Evolutionary conservation across 805 yeast genomes (phyloP).

Genomic region (Scheffersomyces stipitis): DNA sequence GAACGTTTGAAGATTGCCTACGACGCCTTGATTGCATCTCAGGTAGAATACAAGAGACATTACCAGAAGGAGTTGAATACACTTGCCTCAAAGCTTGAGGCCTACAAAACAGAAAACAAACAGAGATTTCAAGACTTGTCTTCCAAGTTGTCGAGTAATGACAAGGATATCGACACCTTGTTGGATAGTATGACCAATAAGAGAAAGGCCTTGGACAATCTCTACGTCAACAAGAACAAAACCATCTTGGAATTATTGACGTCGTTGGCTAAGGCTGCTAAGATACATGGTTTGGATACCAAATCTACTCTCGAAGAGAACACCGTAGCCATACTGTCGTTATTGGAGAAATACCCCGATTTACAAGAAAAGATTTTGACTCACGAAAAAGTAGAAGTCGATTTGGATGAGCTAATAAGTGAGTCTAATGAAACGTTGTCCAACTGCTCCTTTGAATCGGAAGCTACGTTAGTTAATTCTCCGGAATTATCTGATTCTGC

Average conservation of each 20-base stretch:
- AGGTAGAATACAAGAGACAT: conserved; percentile 50
- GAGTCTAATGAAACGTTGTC: conserved; percentile 34
- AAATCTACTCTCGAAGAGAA: conserved; percentile 46
- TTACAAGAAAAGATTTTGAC: conserved; percentile 28
- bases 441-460: conserved; percentile 34
- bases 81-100: conserved; percentile 36
- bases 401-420: conserved; percentile 32
- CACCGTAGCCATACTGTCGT: conserved; percentile 41
- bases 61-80: conserved; percentile 44
- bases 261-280: conserved; percentile 44
- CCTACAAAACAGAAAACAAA: conserved; percentile 36
- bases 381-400: conserved; percentile 27
- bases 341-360: conserved; percentile 38
- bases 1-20: conserved; percentile 59
- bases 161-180: conserved; percentile 49
- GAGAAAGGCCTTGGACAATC: conserved; percentile 48
- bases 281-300: conserved; percentile 50
- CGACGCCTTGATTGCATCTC: conserved; percentile 54
- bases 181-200: conserved; percentile 49
- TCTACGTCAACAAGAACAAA: conserved; percentile 48
- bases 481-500: conserved; percentile 10
- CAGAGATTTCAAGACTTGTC: conserved; percentile 35
- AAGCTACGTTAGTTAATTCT: conserved; percentile 23
- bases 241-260: conserved; percentile 43
- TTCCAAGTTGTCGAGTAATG: conserved; percentile 40